Percentiles rank a stretch among this genome's conserved stretches.
Conservation (phyloP, 495 filamentous ascomycete genomes). For the Lepidopterella palustris region DNA sequence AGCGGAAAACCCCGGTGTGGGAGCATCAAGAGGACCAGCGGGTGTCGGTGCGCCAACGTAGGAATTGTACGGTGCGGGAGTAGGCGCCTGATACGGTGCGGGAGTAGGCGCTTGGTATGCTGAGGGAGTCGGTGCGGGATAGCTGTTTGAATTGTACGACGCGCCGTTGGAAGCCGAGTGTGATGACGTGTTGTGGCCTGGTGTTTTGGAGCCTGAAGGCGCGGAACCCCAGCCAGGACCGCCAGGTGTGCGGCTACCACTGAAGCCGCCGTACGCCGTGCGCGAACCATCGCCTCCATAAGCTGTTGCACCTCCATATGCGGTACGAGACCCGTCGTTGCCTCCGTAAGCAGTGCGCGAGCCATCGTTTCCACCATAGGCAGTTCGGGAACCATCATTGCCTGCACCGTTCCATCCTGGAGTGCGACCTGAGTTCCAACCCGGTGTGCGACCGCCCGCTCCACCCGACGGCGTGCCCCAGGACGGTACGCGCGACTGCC, state of each 20-base stretch:
- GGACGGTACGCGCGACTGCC: not conserved
- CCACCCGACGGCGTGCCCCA: slow-evolving; percentile 23
- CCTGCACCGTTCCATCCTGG: slow-evolving; percentile 45
- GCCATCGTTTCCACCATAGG: slow-evolving; percentile 31
- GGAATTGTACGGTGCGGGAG: slow-evolving; percentile 31
- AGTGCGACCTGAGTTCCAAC: slow-evolving; percentile 34
- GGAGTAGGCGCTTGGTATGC: slow-evolving; percentile 59
- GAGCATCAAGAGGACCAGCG: slow-evolving; percentile 31
- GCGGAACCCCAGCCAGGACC: slow-evolving; percentile 27
- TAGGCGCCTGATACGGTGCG: slow-evolving; percentile 37
- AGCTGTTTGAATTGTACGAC: slow-evolving; percentile 4
- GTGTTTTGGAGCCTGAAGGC: slow-evolving; percentile 46
- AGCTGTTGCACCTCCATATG: slow-evolving; percentile 52
- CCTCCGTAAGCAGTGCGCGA: slow-evolving; percentile 41
- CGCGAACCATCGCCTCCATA: slow-evolving; percentile 44
- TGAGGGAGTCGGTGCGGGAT: slow-evolving; percentile 74
- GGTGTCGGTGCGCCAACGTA: slow-evolving; percentile 36
- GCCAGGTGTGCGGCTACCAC: slow-evolving; percentile 36
- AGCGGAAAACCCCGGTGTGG: slow-evolving; percentile 34
- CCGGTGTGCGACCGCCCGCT: slow-evolving; percentile 10
- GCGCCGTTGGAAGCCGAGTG: slow-evolving; percentile 7
- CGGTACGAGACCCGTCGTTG: slow-evolving; percentile 59
- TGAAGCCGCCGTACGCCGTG: slow-evolving; percentile 57
- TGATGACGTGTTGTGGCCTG: slow-evolving; percentile 14
- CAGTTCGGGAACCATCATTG: slow-evolving; percentile 25